These are phyloP conservation scores for Serendipita sp. DNA, from an alignment of 768 basidiomycete genomes.

Conservation along the genomic window DNA sequence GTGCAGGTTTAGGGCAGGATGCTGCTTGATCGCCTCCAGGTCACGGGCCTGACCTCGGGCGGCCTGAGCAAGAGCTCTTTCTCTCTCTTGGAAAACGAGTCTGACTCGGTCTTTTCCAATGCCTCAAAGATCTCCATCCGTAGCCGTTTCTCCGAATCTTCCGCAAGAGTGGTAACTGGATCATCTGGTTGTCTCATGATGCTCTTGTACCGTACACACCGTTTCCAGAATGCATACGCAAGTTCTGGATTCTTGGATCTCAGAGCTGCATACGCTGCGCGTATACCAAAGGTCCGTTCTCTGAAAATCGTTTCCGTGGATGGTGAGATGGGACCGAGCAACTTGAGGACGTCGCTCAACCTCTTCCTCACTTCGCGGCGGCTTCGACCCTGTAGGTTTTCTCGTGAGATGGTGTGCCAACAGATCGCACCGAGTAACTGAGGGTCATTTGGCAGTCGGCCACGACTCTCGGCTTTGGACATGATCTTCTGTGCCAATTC, in stretches of 20 bases:
- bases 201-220: background rate
- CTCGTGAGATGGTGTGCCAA: background rate
- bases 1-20: too few relatives aligned
- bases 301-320: background rate
- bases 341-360: background rate
- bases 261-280: background rate
- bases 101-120: background rate
- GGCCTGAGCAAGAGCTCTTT: background rate
- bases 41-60: background rate
- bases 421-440: conserved; percentile 1
- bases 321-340: background rate
- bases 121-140: background rate
- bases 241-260: background rate
- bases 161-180: background rate
- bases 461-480: background rate
- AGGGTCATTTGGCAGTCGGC: background rate
- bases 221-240: background rate
- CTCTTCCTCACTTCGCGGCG: background rate
- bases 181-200: background rate
- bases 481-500: background rate
- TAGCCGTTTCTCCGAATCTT: background rate
- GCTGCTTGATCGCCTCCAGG: background rate
- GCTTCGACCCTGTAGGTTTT: background rate
- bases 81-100: background rate
- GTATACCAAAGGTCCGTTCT: background rate